phyloP scores from a whole-genome alignment of 106 monocot genomes.

The Acorus calamus region DNA sequence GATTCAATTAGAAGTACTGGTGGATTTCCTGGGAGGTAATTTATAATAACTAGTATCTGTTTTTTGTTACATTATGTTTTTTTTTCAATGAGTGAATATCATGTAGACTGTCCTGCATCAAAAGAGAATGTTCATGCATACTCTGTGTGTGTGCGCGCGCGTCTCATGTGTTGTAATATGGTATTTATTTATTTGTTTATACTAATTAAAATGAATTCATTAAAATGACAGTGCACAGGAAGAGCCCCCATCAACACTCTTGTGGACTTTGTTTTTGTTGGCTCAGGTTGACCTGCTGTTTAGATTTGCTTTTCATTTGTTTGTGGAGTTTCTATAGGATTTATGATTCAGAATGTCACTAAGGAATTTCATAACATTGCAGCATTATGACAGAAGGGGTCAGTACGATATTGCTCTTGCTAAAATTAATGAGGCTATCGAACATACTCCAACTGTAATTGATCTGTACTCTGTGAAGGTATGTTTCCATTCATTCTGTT shows the following conservation, averaged over 20 bases:
- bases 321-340: background rate
- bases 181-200: too few relatives aligned
- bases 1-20: slow-evolving; percentile 60
- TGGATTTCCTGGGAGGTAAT: slow-evolving; percentile 69
- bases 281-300: slow-evolving; percentile 56
- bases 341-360: background rate
- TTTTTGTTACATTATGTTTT: too few relatives aligned
- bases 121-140: too few relatives aligned
- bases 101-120: too few relatives aligned
- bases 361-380: slow-evolving; percentile 13
- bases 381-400: slow-evolving; percentile 90
- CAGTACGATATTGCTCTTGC: slow-evolving; percentile 67
- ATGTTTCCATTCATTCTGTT: slow-evolving; percentile 1
- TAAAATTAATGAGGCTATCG: slow-evolving; percentile 93
- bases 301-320: background rate
- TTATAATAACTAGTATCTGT: background rate
- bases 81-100: too few relatives aligned
- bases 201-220: background rate
- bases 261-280: slow-evolving; percentile 91
- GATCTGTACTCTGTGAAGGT: slow-evolving; percentile 95
- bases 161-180: too few relatives aligned
- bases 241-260: slow-evolving; percentile 87
- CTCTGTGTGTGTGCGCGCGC: too few relatives aligned
- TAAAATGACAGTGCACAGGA: slow-evolving; percentile 42
- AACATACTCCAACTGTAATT: slow-evolving; percentile 92